phyloP scores from a whole-genome alignment of 192 early-diverging fungal species.

The Coemansia sp. region DNA sequence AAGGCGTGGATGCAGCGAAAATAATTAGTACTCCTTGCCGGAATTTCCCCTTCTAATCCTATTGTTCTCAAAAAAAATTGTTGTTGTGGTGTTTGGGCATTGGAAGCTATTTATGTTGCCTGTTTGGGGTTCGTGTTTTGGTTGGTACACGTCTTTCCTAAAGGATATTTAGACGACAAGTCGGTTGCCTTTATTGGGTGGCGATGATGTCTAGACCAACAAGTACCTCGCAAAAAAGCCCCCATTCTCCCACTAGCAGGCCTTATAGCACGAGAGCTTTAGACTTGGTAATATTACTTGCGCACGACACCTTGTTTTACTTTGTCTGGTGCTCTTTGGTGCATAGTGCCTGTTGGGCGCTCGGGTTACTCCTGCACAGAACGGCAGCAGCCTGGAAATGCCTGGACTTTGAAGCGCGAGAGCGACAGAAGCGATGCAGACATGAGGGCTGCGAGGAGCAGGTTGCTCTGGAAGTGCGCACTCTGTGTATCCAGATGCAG shows the following conservation, averaged over 20 bases:
- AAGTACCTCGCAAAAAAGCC: not conserved
- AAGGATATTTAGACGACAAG: constrained; percentile 4
- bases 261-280: not conserved
- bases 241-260: not conserved
- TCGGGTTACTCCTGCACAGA: not conserved
- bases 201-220: not conserved
- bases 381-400: not conserved
- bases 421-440: not conserved
- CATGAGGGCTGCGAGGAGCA: not conserved
- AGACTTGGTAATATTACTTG: constrained; percentile 4
- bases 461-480: not conserved
- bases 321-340: not conserved
- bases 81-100: constrained; percentile 6
- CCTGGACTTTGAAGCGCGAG: not conserved
- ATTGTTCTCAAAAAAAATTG: not conserved
- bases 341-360: not conserved
- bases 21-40: not conserved
- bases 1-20: not conserved
- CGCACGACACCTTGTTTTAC: not conserved
- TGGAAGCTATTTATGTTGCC: not conserved
- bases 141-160: not conserved
- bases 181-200: not conserved
- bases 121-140: not conserved
- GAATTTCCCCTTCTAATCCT: not conserved
- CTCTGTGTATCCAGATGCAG: constrained; percentile 7